phyloP scores from a whole-genome alignment of 129 eudicot species.

The Silybum marianum region DNA sequence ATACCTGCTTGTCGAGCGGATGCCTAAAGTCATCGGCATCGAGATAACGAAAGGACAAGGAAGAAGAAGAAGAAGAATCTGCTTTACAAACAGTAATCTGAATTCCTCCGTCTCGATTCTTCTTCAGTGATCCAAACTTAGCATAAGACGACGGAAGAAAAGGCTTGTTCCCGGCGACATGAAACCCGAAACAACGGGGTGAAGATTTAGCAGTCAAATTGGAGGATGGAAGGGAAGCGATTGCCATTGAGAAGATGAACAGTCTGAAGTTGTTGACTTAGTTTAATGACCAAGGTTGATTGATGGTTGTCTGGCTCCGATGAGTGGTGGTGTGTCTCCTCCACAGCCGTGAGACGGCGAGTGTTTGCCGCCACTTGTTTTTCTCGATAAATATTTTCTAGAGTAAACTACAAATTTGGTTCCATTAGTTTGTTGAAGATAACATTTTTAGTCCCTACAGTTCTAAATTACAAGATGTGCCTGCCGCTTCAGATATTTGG shows the following conservation, averaged over 20 bases:
- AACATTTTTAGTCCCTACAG: too few relatives aligned
- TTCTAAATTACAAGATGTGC: too few relatives aligned
- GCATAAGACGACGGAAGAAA: conserved; percentile 18
- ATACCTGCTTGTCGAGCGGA: conserved; percentile 91
- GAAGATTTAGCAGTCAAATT: conserved; percentile 27
- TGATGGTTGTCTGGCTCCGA: conserved; percentile 4
- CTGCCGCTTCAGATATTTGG: too few relatives aligned
- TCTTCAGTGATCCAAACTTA: conserved; percentile 36
- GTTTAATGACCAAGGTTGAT: conserved; percentile 12
- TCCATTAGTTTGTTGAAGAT: too few relatives aligned
- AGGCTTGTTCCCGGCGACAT: conserved; percentile 24
- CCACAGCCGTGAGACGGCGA: conserved; percentile 59
- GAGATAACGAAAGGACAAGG: conserved; percentile 53
- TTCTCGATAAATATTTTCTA: conserved; percentile 21
- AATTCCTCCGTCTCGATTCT: conserved; percentile 17
- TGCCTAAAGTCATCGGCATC: conserved; percentile 98
- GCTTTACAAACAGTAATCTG: conserved; percentile 53
- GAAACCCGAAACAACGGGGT: conserved; percentile 30
- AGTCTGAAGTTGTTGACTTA: conserved; percentile 5
- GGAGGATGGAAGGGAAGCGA: conserved; percentile 49
- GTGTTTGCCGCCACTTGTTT: conserved; percentile 78
- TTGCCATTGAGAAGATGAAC: conserved; percentile 43
- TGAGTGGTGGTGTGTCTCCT: conserved; percentile 36
- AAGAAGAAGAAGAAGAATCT: conserved; percentile 34
- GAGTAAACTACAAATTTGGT: neutral